phyloP scores from a whole-genome alignment of 768 basidiomycete genomes.

The Sporobolomyces phaffii region DNA sequence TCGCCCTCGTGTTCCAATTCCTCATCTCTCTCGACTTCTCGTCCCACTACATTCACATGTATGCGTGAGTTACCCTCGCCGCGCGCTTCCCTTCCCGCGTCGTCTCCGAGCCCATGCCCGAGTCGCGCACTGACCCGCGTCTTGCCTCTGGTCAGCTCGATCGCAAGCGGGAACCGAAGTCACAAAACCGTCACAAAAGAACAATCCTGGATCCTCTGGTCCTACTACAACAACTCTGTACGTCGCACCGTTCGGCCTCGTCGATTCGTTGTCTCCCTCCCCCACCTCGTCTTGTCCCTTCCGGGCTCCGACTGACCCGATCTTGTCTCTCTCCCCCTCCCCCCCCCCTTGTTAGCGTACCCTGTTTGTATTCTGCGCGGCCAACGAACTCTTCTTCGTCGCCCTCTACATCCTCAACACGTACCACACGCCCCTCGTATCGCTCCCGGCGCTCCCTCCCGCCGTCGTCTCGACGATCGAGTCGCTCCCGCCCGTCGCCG shows the following conservation, averaged over 20 bases:
- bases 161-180: conserved; percentile 85
- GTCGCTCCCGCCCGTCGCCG: conserved; percentile 32
- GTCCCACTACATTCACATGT: conserved; percentile 99
- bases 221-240: conserved; percentile 75
- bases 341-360: conserved; percentile 55
- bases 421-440: conserved; percentile 63
- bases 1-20: conserved; percentile 80
- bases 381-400: conserved; percentile 94
- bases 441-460: conserved; percentile 51
- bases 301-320: too few relatives aligned
- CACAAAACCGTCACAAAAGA: conserved; percentile 90
- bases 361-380: conserved; percentile 85
- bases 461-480: conserved; percentile 22
- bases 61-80: conserved; percentile 87
- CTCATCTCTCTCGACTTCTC: conserved; percentile 95
- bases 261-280: too few relatives aligned
- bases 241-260: not conserved
- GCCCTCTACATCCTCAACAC: conserved; percentile 80
- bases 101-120: not conserved
- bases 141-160: conserved; percentile 60
- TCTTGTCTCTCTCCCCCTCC: not conserved
- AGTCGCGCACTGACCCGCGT: not conserved
- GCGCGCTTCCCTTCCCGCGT: not conserved
- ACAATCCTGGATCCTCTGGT: conserved; percentile 82
- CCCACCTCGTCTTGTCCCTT: too few relatives aligned